Conservation (phyloP, 192 early-diverging fungal species). For the Pilaira anomala region DNA sequence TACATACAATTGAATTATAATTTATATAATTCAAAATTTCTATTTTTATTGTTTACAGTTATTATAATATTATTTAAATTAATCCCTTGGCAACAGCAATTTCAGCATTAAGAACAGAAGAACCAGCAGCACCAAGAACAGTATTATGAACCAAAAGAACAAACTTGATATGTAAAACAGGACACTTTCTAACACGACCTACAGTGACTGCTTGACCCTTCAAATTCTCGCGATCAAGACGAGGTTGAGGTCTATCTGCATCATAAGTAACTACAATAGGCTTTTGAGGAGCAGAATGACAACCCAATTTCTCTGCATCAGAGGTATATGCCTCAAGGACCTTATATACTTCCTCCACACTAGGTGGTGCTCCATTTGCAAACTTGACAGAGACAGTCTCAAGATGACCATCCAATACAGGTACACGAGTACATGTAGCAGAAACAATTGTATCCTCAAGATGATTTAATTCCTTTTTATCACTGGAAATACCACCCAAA, state of each 20-base stretch:
- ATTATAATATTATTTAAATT: slow-evolving; percentile 17
- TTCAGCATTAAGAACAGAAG: slow-evolving; percentile 92
- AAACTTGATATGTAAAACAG: slow-evolving; percentile 90
- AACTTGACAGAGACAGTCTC: slow-evolving; percentile 90
- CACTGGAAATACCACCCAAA: slow-evolving; percentile 62
- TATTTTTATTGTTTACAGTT: neutral
- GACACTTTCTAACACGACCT: slow-evolving; percentile 82
- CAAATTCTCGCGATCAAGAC: slow-evolving; percentile 82
- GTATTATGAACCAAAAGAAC: slow-evolving; percentile 93
- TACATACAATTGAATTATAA: neutral
- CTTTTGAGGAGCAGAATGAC: slow-evolving; percentile 76
- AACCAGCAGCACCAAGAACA: slow-evolving; percentile 92
- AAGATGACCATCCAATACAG: slow-evolving; percentile 95
- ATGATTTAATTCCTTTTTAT: slow-evolving; percentile 49
- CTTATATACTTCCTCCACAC: slow-evolving; percentile 69
- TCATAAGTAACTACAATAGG: slow-evolving; percentile 72
- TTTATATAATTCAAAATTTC: neutral
- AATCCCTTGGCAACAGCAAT: slow-evolving; percentile 83
- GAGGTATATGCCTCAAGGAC: slow-evolving; percentile 72
- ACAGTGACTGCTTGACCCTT: slow-evolving; percentile 91
- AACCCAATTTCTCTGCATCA: slow-evolving; percentile 77
- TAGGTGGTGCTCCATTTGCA: slow-evolving; percentile 60
- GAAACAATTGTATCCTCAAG: slow-evolving; percentile 71
- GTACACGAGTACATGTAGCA: slow-evolving; percentile 94
- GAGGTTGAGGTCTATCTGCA: slow-evolving; percentile 90